These are phyloP conservation scores for Irpex sp. DNA, from an alignment of 1,284 basidiomycete genomes.

Conservation along the genomic window DNA sequence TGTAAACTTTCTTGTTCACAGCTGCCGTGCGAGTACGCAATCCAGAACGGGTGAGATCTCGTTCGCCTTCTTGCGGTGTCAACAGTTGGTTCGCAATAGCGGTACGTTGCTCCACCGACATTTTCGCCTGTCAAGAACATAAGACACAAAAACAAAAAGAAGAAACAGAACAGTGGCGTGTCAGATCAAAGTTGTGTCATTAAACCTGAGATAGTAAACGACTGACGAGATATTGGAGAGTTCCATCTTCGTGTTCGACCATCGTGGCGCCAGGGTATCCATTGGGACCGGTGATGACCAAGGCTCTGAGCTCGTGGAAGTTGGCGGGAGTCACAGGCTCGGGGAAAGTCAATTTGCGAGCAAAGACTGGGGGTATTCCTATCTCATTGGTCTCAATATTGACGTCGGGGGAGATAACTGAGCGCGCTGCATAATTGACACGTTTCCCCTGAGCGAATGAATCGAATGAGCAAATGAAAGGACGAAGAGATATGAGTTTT, in stretches of 20 bases:
- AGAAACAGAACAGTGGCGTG: too few relatives aligned
- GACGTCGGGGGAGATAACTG: conserved; percentile 98
- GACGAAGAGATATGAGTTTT: too few relatives aligned
- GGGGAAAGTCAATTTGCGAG: conserved; percentile 94
- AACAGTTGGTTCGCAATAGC: conserved; percentile 97
- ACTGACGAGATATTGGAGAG: conserved; percentile 74
- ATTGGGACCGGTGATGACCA: conserved; percentile 91
- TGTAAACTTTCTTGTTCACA: conserved; percentile 96
- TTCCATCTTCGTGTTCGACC: conserved; percentile 95
- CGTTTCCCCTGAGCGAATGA: conserved; percentile 80
- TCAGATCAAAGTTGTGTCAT: too few relatives aligned
- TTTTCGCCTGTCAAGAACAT: conserved; percentile 61
- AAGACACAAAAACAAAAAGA: too few relatives aligned
- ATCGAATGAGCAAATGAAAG: too few relatives aligned
- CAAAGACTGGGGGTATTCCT: conserved; percentile 97
- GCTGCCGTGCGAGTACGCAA: conserved; percentile 69
- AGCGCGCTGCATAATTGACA: conserved; percentile 98
- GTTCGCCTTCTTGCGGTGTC: conserved; percentile 81
- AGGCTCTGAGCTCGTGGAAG: conserved; percentile 84
- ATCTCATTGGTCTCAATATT: conserved; percentile 99
- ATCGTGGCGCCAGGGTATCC: conserved; percentile 92
- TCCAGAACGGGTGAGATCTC: conserved; percentile 47
- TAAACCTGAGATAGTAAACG: too few relatives aligned
- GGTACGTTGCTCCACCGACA: conserved; percentile 84
- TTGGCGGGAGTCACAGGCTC: conserved; percentile 95